Base-by-base conservation (phyloP, 2,329 filamentous ascomycete species). In the Aureobasidium subglaciale region DNA sequence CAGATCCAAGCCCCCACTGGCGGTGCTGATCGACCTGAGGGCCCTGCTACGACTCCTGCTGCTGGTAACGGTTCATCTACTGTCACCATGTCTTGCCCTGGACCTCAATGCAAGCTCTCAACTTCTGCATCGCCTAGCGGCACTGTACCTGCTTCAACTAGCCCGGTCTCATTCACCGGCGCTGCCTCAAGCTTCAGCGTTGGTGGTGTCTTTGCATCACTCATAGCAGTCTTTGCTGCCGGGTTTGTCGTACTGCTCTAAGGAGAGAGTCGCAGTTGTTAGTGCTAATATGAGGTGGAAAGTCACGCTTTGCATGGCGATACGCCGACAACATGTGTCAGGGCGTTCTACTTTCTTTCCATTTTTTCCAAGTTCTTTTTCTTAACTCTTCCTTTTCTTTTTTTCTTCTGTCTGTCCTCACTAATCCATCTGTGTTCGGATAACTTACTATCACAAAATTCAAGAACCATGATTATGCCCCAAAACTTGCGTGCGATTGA, bases 101-200 rank as follows among this genome's bases (percentile, higher is more conserved):
- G 64, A 16, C 60, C 63, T 35, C 56, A 61, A 25, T 66, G 64
- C 59, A 50, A 55, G 24, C 58, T 62, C 25, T 57, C 57, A 5
- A 60, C 63, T 20, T 20, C 50, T 16, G 40, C 50, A 16, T 43
- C 50, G 20, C 38, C 50, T 5, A 65, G 53, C 43, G 59, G 60
- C 27, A 55, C 56, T 24, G 50, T 48, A 22, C 48, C 45, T 24
- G 34, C 57, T 18, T 56, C 59, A n/a, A 35, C 60, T n/a, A 62
- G 46, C 5, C 38, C 27, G 16, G 30, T 53, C 15, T 30, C 62
- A 3, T 54, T 38, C 32, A 58, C 56, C 16, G 56, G 56, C n/a
- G 56, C 48, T 49, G 56, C 56, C 16, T 53, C 49, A 48, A 54
- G 32, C 16, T 24, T 55, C 24, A 52, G 48, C 35, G 34, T 55